Evolutionary conservation across 148 eudicot species (phyloP).

Genomic region (Arbutus unedo): DNA sequence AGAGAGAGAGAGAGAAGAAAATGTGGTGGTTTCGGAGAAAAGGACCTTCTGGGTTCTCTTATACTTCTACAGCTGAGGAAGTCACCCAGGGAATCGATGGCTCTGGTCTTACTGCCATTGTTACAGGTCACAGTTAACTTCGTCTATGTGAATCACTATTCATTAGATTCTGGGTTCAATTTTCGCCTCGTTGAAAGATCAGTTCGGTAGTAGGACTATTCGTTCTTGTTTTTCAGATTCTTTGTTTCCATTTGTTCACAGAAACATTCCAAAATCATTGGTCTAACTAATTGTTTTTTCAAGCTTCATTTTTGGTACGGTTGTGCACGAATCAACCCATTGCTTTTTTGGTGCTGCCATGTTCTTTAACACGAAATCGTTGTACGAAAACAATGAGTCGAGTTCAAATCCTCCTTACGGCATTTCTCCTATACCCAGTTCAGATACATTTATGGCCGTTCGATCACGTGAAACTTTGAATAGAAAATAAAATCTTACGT

Average conservation of each 20-base stretch:
- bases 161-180: not conserved
- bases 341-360: too few species aligned
- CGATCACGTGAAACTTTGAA: too few species aligned
- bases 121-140: constrained; percentile 25
- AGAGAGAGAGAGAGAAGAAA: not conserved
- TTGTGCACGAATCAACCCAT: too few species aligned
- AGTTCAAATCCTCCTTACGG: too few species aligned
- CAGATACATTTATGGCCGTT: too few species aligned
- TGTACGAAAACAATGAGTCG: not conserved
- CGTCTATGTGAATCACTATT: not conserved
- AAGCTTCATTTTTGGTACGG: not conserved
- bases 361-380: not conserved
- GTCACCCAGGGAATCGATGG: constrained; percentile 30
- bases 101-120: constrained; percentile 28
- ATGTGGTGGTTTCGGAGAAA: constrained; percentile 22
- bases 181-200: not conserved
- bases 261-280: not conserved
- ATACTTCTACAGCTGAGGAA: constrained; percentile 26
- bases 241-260: not conserved
- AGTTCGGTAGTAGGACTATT: not conserved
- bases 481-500: too few species aligned
- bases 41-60: constrained; percentile 28
- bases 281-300: not conserved
- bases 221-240: not conserved
- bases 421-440: too few species aligned